These are phyloP conservation scores for Lactarius sp. DNA, from an alignment of 768 basidiomycete genomes.

Conservation along the genomic window DNA sequence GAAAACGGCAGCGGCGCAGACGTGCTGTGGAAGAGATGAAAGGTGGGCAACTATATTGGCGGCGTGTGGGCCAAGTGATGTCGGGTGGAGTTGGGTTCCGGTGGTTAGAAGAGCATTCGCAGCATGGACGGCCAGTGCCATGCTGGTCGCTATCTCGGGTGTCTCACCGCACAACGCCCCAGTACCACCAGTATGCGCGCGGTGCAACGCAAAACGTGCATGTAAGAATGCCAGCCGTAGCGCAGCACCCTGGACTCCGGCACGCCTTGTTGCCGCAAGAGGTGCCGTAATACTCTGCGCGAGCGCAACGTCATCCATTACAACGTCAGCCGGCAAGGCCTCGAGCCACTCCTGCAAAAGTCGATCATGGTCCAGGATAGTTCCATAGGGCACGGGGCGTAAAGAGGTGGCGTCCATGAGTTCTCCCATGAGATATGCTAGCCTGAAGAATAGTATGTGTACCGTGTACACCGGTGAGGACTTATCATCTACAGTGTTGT, in stretches of 20 bases:
- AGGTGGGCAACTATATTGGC: constrained; percentile 76
- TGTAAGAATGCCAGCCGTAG: constrained; percentile 74
- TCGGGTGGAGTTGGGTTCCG: constrained; percentile 69
- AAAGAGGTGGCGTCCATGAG: constrained; percentile 83
- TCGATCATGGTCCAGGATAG: constrained; percentile 66
- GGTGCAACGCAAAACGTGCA: constrained; percentile 79
- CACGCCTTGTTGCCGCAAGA: constrained; percentile 52
- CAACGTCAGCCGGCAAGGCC: constrained; percentile 64
- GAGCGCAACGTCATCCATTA: constrained; percentile 70
- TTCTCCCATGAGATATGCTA: constrained; percentile 77
- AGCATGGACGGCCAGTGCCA: constrained; percentile 69
- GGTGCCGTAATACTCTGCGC: constrained; percentile 66
- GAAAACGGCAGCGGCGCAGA: constrained; percentile 85
- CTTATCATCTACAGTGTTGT: constrained; percentile 58
- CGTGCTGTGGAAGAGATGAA: constrained; percentile 79
- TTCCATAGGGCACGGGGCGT: constrained; percentile 66
- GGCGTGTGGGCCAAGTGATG: constrained; percentile 64
- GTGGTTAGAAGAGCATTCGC: constrained; percentile 77
- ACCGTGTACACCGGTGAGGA: constrained; percentile 64
- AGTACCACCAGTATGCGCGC: constrained; percentile 57
- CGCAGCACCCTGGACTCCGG: constrained; percentile 78
- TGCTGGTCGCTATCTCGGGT: constrained; percentile 36
- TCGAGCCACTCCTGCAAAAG: constrained; percentile 73
- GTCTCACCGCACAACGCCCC: constrained; percentile 21
- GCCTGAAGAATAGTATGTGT: constrained; percentile 67